phyloP scores from a whole-genome alignment of 164 flowering plant genomes.

The Umbilicus rupestris region DNA sequence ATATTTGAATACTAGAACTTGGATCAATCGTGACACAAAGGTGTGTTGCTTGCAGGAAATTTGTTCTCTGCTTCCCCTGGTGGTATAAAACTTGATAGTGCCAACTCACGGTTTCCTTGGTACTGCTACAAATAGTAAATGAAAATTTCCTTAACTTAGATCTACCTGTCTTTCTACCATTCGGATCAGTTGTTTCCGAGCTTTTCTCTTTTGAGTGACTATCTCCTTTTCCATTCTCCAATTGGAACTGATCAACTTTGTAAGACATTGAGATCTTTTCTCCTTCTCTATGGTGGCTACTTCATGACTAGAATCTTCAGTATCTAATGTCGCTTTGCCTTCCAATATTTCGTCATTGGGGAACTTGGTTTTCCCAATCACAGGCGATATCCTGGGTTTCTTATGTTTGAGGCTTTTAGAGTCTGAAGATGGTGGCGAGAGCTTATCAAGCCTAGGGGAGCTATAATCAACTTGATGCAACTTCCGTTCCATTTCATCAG shows the following conservation, averaged over 20 bases:
- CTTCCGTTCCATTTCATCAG: conserved; percentile 66
- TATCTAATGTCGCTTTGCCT: conserved; percentile 24
- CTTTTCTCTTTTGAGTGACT: conserved; percentile 30
- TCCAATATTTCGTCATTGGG: conserved; percentile 24
- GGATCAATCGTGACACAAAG: conserved; percentile 26
- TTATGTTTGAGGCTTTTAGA: conserved; percentile 35
- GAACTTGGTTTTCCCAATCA: conserved; percentile 21
- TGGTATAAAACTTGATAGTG: conserved; percentile 17
- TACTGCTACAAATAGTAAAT: conserved; percentile 44
- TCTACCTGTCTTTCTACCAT: conserved; percentile 54
- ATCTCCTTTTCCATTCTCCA: conserved; percentile 23
- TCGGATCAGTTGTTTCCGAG: conserved; percentile 20
- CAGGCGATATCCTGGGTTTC: conserved; percentile 28
- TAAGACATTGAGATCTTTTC: conserved; percentile 21
- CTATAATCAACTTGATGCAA: conserved; percentile 72
- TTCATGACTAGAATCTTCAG: conserved; percentile 21
- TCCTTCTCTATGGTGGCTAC: conserved; percentile 15
- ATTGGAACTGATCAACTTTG: conserved; percentile 19
- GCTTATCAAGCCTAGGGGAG: conserved; percentile 64
- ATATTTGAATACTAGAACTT: conserved; percentile 20
- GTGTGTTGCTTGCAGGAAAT: conserved; percentile 12
- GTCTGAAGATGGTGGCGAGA: conserved; percentile 28
- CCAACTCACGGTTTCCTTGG: conserved; percentile 33
- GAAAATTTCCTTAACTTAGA: conserved; percentile 61
- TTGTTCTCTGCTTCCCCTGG: conserved; percentile 24